Evolutionary conservation across 2,329 filamentous ascomycete species (phyloP), one percentile per base, ranked within the genome.

Genomic region (Alternaria brassicae): DNA sequence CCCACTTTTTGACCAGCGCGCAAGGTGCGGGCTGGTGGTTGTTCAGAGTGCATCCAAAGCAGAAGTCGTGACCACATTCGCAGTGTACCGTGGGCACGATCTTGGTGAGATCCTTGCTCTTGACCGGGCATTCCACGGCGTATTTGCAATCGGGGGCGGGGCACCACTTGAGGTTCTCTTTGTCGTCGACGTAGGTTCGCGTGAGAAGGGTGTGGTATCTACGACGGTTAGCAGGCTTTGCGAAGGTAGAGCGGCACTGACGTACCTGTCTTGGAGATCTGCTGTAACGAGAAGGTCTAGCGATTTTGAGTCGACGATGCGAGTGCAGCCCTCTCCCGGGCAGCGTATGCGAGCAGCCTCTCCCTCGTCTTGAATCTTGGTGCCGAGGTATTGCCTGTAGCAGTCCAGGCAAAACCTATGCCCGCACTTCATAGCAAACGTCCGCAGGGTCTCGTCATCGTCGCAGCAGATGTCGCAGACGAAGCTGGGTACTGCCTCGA

Each of bases 101-200:
- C 68, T 86, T 89, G 67, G 88, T 86, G 19, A 99, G 83, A 57
- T 97, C 93, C 74, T 92, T 93, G 80, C 91, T 90, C 81, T 96
- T 97, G 59, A 98, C 86, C 0, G 82, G 83, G 71, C 95, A 99
- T 73, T 98, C 91, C 45, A 99, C 83, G 12, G 94, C 95, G 72
- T 95, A 98, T 70, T 91, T 87, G 79, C 95, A 99, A 77, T 99
- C 94, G n/a, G 95, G 95, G 1, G 94, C 94, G 0, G 95, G 95
- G 77, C 95, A 99, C 95, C 95, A 99, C 77, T 96, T 97, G 60
- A 98, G 86, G 56, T 90, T 90, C 57, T 97, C 93, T 79, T 93
- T 97, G 78, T 99, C 94, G 78, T 99, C 95, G 60, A 99, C 95
- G 72, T 97, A 99, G 6, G 93, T 97, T 69, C 95, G 86, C 72